Evolutionary conservation across 192 early-diverging fungal species (phyloP).

Genomic region (Rhizophagus sp.): DNA sequence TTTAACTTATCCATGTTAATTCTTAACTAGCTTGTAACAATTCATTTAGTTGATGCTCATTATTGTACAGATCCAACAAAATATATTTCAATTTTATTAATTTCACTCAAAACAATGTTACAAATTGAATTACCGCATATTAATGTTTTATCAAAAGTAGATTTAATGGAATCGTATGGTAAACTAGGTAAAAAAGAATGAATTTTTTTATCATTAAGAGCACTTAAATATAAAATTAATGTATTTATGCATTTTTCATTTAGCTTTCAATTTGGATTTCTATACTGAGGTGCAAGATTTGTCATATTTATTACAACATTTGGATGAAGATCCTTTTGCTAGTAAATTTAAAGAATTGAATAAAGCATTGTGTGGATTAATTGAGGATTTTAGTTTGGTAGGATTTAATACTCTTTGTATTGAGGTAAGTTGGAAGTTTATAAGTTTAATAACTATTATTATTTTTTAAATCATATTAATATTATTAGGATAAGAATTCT

Average conservation of each 20-base stretch:
- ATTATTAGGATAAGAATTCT: constrained; percentile 79
- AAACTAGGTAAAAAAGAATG: constrained; percentile 46
- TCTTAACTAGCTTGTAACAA: constrained; percentile 62
- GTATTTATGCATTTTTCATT: neutral
- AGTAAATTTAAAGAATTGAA: constrained; percentile 72
- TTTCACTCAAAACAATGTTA: constrained; percentile 91
- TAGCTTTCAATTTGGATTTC: constrained; percentile 88
- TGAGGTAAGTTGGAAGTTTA: constrained; percentile 30
- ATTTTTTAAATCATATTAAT: neutral
- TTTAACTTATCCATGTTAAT: constrained; percentile 27
- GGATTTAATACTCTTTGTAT: constrained; percentile 85
- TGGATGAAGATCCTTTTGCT: constrained; percentile 73
- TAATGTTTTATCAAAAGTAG: constrained; percentile 96
- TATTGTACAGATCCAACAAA: constrained; percentile 90
- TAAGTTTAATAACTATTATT: neutral
- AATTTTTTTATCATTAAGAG: too few species aligned
- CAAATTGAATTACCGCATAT: constrained; percentile 94
- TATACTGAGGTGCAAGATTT: constrained; percentile 96
- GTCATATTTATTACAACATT: constrained; percentile 71
- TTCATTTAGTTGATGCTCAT: constrained; percentile 90
- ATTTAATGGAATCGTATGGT: constrained; percentile 82
- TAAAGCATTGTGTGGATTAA: constrained; percentile 81
- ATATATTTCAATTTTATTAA: constrained; percentile 88
- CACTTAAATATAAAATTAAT: neutral
- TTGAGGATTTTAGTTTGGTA: constrained; percentile 91